Evolutionary conservation across 164 flowering plant genomes (phyloP).

Genomic region (Vitis vinifera): ASM3070453v1 NC_081811.1:1404501-1405000

Average conservation of each 20-base stretch:
- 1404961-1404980: no score
- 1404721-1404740: not conserved
- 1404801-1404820: slow-evolving; percentile 20
- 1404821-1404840: not conserved
- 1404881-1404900: not conserved
- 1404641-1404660: slow-evolving; percentile 30
- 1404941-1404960: not conserved
- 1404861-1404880: not conserved
- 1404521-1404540: no score
- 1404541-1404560: no score
- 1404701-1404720: slow-evolving; percentile 9
- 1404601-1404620: slow-evolving; percentile 1
- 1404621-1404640: slow-evolving; percentile 4
- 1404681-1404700: slow-evolving; percentile 6
- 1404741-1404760: not conserved
- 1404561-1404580: no score
- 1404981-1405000: no score
- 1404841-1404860: not conserved
- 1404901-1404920: no score
- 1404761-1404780: slow-evolving; percentile 18
- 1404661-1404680: slow-evolving; percentile 20
- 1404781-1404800: slow-evolving; percentile 23
- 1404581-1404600: no score
- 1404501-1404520: no score
- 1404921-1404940: not conserved